phyloP scores from a whole-genome alignment of 164 flowering plant species.

The Sedum album region DNA sequence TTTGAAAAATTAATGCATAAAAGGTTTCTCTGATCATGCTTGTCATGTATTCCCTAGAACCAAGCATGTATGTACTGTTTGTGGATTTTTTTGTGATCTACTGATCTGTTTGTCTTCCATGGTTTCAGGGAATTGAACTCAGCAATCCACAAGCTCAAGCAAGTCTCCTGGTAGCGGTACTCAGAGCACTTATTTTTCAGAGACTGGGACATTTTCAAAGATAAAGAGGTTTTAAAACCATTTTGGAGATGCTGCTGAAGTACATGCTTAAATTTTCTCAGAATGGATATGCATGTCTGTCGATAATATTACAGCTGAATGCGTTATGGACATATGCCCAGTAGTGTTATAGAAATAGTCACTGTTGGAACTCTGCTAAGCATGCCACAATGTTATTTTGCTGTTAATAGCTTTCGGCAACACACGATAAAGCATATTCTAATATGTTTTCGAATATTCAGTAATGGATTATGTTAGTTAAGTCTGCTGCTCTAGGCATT shows the following conservation, averaged over 20 bases:
- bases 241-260: neutral
- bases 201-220: conserved; percentile 89
- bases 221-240: conserved; percentile 40
- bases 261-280: neutral
- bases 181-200: conserved; percentile 95
- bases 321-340: too few species aligned
- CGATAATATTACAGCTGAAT: neutral
- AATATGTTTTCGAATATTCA: too few species aligned
- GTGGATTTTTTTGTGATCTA: neutral
- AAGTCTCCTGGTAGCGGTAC: conserved; percentile 86
- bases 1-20: neutral
- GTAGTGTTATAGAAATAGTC: too few species aligned
- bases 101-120: neutral
- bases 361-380: too few species aligned
- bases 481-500: too few species aligned
- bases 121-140: conserved; percentile 77
- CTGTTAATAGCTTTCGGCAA: too few species aligned
- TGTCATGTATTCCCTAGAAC: neutral
- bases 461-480: too few species aligned
- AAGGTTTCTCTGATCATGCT: neutral
- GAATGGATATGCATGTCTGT: neutral
- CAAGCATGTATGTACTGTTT: too few species aligned
- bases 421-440: too few species aligned
- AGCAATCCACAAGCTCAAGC: conserved; percentile 87
- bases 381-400: too few species aligned